Evolutionary conservation across 345 rosid species (phyloP), one percentile per base, ranked within the genome.

Genomic region (Citrus sp.): DNA sequence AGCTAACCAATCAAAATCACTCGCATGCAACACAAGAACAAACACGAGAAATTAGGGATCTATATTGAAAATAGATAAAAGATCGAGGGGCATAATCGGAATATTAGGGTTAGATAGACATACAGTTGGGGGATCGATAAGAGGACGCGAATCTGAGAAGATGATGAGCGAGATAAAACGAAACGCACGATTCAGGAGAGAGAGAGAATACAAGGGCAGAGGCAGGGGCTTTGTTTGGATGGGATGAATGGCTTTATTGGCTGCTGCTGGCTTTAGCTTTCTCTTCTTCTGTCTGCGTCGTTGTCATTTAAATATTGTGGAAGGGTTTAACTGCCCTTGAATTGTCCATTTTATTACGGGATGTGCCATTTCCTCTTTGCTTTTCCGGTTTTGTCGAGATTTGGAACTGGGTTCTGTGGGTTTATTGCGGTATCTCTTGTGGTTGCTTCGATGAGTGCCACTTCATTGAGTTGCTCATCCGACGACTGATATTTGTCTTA

Each of bases 41-140:
- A 37, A 66, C 19, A 67, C 40, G 60, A 37, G 51, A n/a, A 68
- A 77, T 80, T 76, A 73, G 74, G 84, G 89, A 85, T 86, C 85
- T 85, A 18, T 54, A 54, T 35, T 25, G 24, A 77, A 35, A 62
- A 46, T 37, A 54, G 4, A 9, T 34, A 14, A 10, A n/a, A 65
- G 73, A 81, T 80, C 78, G 73, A 78, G 12, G 51, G 78, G 56
- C 72, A 77, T 13, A 77, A 73, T 27, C 18, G 51, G 63, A 64
- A 74, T 62, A 51, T 67, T 74, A 82, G 84, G 82, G 88, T 64
- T 58, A 73, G 72, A 37, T 28, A 21, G 70, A 80, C 93, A 79
- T 80, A 90, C 93, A 78, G 85, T 79, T 66, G 27, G 27, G 75
- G 80, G 83, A 86, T 84, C 84, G 86, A 79, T 54, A 75, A n/a